Percentiles rank a stretch among this genome's conserved stretches.
phyloP scores from a whole-genome alignment of 2,329 filamentous ascomycete genomes.

The Xylaria sp. region DNA sequence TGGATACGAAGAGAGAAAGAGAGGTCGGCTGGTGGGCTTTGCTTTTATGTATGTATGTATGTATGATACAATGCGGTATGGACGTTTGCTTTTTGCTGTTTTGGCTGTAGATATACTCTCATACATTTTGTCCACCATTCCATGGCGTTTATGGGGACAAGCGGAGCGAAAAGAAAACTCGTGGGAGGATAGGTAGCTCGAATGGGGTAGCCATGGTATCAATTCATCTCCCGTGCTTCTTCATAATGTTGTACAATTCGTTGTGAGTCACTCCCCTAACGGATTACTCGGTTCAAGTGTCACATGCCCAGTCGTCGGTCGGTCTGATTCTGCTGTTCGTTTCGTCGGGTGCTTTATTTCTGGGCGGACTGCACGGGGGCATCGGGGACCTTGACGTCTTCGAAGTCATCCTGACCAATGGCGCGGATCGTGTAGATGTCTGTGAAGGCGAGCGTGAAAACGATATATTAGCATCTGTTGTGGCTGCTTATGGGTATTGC shows the following conservation, averaged over 20 bases:
- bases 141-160: conserved; percentile 12
- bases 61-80: conserved; percentile 22
- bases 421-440: conserved; percentile 66
- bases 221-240: conserved; percentile 3
- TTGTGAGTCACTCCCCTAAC: not conserved
- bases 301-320: no score
- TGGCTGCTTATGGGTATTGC: not conserved
- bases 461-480: conserved; percentile 2
- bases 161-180: conserved; percentile 10
- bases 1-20: conserved; percentile 4
- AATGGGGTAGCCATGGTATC: conserved; percentile 21
- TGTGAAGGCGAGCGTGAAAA: conserved; percentile 24
- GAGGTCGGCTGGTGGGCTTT: conserved; percentile 12
- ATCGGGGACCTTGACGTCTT: conserved; percentile 87
- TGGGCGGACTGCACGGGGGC: conserved; percentile 40
- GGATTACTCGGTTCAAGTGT: no score
- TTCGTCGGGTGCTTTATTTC: not conserved
- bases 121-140: conserved; percentile 3
- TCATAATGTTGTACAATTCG: conserved; percentile 6
- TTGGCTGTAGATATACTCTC: conserved; percentile 16
- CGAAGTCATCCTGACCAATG: conserved; percentile 94
- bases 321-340: no score
- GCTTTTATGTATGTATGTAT: not conserved
- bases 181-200: conserved; percentile 14
- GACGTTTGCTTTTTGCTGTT: conserved; percentile 8